Conservation (phyloP, 1,284 basidiomycete genomes). For the Ustilago crameri region DNA sequence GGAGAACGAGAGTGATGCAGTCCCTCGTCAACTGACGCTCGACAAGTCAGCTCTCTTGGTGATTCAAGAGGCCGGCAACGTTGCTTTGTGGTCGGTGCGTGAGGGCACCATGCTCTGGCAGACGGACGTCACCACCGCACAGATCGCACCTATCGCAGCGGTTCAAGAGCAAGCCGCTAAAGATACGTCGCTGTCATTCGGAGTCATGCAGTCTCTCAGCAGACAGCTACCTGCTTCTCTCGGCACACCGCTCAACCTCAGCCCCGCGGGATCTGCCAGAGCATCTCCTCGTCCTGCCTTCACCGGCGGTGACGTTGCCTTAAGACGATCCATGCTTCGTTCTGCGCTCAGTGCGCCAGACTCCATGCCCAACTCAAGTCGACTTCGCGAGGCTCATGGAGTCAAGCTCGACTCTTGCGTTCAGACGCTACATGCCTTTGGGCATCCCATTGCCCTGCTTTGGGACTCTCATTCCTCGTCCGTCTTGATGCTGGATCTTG, state of each 20-base stretch:
- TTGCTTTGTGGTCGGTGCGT: conserved; percentile 39
- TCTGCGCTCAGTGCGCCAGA: conserved; percentile 23
- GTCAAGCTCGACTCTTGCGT: conserved; percentile 18
- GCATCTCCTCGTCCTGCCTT: conserved; percentile 30
- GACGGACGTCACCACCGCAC: conserved; percentile 24
- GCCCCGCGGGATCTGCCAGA: conserved; percentile 33
- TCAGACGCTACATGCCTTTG: conserved; percentile 10
- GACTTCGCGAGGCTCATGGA: conserved; percentile 21
- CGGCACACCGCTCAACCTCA: conserved; percentile 34
- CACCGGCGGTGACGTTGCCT: conserved; percentile 17
- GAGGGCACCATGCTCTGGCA: conserved; percentile 39
- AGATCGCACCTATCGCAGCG: conserved; percentile 5
- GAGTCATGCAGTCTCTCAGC: conserved; percentile 31
- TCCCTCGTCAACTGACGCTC: neutral
- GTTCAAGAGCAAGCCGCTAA: conserved; percentile 7
- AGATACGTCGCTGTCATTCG: conserved; percentile 14
- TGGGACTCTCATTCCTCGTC: conserved; percentile 37
- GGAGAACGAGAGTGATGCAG: neutral
- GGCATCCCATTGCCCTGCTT: conserved; percentile 12
- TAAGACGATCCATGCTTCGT: conserved; percentile 33
- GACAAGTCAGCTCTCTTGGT: conserved; percentile 25
- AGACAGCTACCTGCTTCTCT: conserved; percentile 35
- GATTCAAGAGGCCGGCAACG: conserved; percentile 40
- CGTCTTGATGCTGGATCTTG: conserved; percentile 15
- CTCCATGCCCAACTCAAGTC: conserved; percentile 9